phyloP scores from a whole-genome alignment of 495 filamentous ascomycete species.

The Penicillium parvum region DNA sequence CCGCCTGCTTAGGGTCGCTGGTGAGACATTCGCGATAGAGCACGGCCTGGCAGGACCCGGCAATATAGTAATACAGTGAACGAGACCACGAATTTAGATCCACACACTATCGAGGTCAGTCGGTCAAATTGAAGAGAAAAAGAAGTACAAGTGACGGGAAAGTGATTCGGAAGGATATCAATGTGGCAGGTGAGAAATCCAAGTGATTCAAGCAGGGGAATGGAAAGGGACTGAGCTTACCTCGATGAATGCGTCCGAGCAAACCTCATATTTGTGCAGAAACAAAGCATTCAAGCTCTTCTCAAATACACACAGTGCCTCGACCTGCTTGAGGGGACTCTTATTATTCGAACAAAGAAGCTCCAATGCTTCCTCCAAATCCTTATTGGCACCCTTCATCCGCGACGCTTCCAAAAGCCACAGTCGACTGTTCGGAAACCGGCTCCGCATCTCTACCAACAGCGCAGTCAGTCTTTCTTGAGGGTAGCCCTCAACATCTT shows the following conservation, averaged over 20 bases:
- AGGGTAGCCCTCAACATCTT: slow-evolving; percentile 65
- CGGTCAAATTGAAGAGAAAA: background rate
- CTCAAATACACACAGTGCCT: slow-evolving; percentile 78
- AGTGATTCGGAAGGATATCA: too few species aligned
- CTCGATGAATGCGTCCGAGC: slow-evolving; percentile 68
- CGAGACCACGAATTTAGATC: slow-evolving; percentile 90
- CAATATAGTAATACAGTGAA: slow-evolving; percentile 85
- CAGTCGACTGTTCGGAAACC: slow-evolving; percentile 77
- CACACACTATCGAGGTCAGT: slow-evolving; percentile 49
- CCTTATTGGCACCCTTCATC: slow-evolving; percentile 62
- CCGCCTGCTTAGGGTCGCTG: slow-evolving; percentile 46
- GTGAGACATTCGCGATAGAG: slow-evolving; percentile 59
- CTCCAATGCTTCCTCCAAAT: slow-evolving; percentile 63
- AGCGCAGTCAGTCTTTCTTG: slow-evolving; percentile 63
- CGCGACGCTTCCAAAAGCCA: slow-evolving; percentile 91
- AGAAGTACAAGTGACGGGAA: background rate
- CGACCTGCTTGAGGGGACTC: slow-evolving; percentile 80
- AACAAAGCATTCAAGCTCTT: slow-evolving; percentile 76
- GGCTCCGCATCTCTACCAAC: slow-evolving; percentile 64
- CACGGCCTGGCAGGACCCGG: slow-evolving; percentile 71
- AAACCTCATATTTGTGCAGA: slow-evolving; percentile 64
- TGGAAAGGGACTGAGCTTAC: slow-evolving; percentile 20
- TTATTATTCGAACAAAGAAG: slow-evolving; percentile 53
- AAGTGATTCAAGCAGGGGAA: background rate
- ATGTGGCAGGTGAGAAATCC: too few species aligned